phyloP scores from a whole-genome alignment of 73 alveolate genomes.

The Paramecium caudatum region DNA sequence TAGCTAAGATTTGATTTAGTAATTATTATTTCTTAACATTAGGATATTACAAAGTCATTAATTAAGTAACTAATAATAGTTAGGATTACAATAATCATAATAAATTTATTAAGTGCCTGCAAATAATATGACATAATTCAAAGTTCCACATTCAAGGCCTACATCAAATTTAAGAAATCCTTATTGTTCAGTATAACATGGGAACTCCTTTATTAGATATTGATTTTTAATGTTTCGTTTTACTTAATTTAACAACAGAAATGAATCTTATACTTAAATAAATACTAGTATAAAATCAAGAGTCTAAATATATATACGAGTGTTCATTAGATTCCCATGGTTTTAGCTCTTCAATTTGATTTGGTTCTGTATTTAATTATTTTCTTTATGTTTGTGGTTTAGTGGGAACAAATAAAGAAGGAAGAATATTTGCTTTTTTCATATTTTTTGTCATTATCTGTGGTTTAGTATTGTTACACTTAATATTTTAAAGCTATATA shows the following conservation, averaged over 20 bases:
- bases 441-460: background rate
- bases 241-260: too few species aligned
- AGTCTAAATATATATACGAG: too few species aligned
- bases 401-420: background rate
- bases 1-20: conserved; percentile 18
- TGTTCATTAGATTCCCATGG: conserved; percentile 9
- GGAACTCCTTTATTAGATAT: too few species aligned
- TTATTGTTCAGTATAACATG: too few species aligned
- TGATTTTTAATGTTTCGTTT: too few species aligned
- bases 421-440: background rate
- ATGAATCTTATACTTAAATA: too few species aligned
- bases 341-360: background rate
- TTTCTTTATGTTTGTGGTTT: background rate
- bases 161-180: too few species aligned
- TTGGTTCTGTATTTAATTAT: background rate
- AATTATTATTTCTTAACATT: background rate
- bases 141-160: background rate
- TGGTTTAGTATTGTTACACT: background rate
- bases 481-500: background rate
- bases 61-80: background rate
- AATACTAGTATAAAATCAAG: too few species aligned
- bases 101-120: background rate
- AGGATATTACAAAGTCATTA: background rate
- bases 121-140: background rate
- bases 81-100: background rate